Conservation (phyloP, 148 eudicot genomes). For the Rhododendron henanense region DNA sequence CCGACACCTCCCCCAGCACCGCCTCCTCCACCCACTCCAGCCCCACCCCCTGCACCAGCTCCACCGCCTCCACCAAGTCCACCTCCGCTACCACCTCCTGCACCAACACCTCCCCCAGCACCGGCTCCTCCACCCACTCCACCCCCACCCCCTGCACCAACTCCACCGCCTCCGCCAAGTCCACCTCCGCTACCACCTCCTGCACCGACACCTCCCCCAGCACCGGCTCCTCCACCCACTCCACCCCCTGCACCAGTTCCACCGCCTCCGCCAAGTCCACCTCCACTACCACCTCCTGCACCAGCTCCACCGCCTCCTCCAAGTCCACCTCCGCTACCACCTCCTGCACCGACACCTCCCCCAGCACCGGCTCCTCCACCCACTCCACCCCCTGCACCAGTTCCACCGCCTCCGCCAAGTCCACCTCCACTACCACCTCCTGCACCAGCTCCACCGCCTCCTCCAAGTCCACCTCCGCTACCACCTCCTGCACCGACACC, state of each 20-base stretch:
- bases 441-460: constrained; percentile 2
- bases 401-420: background rate
- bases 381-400: too few relatives aligned
- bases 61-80: constrained; percentile 15
- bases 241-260: background rate
- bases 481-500: background rate
- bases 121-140: too few relatives aligned
- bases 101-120: too few relatives aligned
- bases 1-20: background rate
- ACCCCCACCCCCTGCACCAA: too few relatives aligned
- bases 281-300: constrained; percentile 10
- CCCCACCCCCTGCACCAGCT: background rate
- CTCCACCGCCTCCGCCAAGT: background rate
- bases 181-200: too few relatives aligned
- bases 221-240: too few relatives aligned
- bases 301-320: constrained; percentile 15
- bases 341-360: background rate
- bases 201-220: too few relatives aligned
- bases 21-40: background rate
- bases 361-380: too few relatives aligned
- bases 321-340: background rate
- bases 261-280: constrained; percentile 12
- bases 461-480: constrained; percentile 8
- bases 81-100: background rate
- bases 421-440: background rate